phyloP scores from a whole-genome alignment of 768 basidiomycete species.

The Wakefieldia striispora region DNA sequence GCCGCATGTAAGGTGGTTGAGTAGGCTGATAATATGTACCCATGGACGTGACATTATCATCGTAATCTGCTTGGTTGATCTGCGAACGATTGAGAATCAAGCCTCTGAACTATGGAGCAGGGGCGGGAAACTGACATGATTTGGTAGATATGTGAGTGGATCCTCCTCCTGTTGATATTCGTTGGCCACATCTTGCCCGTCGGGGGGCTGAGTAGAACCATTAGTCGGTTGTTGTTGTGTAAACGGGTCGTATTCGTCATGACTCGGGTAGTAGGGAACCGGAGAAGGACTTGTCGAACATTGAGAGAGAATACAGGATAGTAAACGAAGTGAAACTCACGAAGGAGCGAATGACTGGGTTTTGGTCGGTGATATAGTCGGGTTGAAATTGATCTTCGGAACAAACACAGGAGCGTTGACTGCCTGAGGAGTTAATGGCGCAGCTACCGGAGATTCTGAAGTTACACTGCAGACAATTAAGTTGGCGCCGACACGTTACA shows the following conservation, averaged over 20 bases:
- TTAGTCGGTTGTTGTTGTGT: conserved; percentile 8
- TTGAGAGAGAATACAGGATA: conserved; percentile 6
- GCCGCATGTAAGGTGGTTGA: conserved; percentile 53
- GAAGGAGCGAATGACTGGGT: conserved; percentile 31
- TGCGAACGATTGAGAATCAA: background rate
- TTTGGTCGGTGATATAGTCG: conserved; percentile 14
- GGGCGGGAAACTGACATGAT: conserved; percentile 19
- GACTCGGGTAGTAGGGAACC: conserved; percentile 28
- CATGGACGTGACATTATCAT: conserved; percentile 23
- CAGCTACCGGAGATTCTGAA: conserved; percentile 44
- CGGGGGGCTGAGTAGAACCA: conserved; percentile 4
- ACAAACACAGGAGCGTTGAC: conserved; percentile 85
- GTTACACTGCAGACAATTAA: conserved; percentile 30
- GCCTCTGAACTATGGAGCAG: background rate
- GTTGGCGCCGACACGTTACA: background rate
- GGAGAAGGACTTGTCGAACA: conserved; percentile 22
- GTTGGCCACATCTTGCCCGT: conserved; percentile 14
- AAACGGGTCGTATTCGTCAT: conserved; percentile 41
- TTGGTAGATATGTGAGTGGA: conserved; percentile 18
- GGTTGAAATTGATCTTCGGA: conserved; percentile 60
- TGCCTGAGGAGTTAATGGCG: conserved; percentile 55
- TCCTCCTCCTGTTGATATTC: conserved; percentile 25
- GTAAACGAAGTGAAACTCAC: conserved; percentile 12
- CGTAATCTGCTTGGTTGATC: conserved; percentile 31
- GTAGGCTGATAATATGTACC: conserved; percentile 39